Conservation (phyloP, 768 basidiomycete genomes). For the Mycena sanguinolenta region DNA sequence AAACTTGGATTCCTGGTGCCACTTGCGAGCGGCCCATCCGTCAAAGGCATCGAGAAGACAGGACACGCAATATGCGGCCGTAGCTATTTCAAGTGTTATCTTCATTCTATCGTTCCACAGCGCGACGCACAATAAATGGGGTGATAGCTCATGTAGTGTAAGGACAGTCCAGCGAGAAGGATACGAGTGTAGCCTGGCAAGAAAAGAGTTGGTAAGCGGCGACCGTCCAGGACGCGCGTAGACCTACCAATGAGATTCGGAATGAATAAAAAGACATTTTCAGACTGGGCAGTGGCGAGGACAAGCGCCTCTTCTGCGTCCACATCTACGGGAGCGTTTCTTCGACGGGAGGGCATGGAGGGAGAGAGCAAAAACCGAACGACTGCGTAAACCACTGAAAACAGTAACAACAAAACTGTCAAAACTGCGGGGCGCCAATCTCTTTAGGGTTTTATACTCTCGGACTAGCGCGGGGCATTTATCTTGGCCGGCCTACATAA, state of each 20-base stretch:
- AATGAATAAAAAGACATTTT: constrained; percentile 97
- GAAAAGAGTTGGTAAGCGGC: constrained; percentile 28
- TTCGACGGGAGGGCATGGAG: constrained; percentile 51
- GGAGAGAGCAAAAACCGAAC: constrained; percentile 13
- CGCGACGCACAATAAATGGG: constrained; percentile 87
- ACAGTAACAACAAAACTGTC: not conserved
- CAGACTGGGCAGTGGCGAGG: constrained; percentile 89
- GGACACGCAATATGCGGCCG: constrained; percentile 88
- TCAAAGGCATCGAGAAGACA: constrained; percentile 96
- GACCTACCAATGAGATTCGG: constrained; percentile 94
- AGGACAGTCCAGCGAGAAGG: constrained; percentile 88
- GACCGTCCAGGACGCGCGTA: constrained; percentile 17
- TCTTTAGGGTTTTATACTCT: too few relatives aligned
- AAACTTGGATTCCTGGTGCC: constrained; percentile 95
- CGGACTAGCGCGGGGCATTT: too few relatives aligned
- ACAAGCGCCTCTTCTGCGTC: constrained; percentile 90
- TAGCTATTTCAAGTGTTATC: constrained; percentile 53
- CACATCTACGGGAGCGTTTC: constrained; percentile 72
- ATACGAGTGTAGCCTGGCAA: constrained; percentile 88
- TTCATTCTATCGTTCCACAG: not conserved
- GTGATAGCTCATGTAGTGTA: constrained; percentile 95
- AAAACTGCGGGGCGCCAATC: too few relatives aligned
- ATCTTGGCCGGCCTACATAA: too few relatives aligned
- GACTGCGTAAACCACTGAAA: constrained; percentile 1
- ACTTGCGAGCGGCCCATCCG: constrained; percentile 89